Percentiles rank a stretch among this genome's conserved stretches.
Evolutionary conservation across 2,329 filamentous ascomycete species (phyloP).

Genomic region (Aspergillus tanneri): DNA sequence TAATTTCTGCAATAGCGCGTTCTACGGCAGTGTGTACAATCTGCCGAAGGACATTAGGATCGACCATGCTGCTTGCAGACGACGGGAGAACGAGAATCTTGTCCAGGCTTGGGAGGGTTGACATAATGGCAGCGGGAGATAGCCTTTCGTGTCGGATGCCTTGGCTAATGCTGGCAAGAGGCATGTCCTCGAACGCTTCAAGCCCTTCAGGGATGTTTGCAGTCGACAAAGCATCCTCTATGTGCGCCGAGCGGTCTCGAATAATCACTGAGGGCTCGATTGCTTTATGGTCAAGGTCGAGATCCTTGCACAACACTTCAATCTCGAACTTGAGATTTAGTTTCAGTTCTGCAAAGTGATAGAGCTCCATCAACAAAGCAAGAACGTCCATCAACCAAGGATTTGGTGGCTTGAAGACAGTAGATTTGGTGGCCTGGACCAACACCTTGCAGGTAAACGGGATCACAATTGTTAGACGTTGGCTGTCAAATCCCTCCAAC

Average conservation of each 20-base stretch:
- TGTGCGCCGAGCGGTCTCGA: conserved; percentile 68
- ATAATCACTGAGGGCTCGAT: conserved; percentile 88
- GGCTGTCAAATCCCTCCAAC: conserved; percentile 88
- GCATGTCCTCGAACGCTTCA: conserved; percentile 80
- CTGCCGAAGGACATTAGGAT: conserved; percentile 62
- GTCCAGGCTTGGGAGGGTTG: conserved; percentile 79
- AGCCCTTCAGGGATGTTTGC: conserved; percentile 65
- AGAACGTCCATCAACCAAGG: conserved; percentile 98
- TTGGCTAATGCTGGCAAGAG: conserved; percentile 70
- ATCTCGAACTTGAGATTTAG: conserved; percentile 98
- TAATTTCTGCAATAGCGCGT: conserved; percentile 91
- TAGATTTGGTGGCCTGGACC: conserved; percentile 77
- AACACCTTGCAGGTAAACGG: conserved; percentile 98
- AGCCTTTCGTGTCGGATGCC: conserved; percentile 69
- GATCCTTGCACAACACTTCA: conserved; percentile 90
- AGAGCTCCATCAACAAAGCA: conserved; percentile 84
- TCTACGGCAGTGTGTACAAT: conserved; percentile 86
- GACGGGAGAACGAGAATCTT: conserved; percentile 76
- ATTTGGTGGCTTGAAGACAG: conserved; percentile 90
- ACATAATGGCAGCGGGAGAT: conserved; percentile 73
- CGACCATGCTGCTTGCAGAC: conserved; percentile 73
- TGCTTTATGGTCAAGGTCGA: conserved; percentile 86
- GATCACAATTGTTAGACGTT: conserved; percentile 86
- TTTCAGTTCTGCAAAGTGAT: conserved; percentile 89
- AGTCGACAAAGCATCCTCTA: conserved; percentile 55